Percentiles rank a stretch among this genome's conserved stretches.
Evolutionary conservation across 2,329 filamentous ascomycete genomes (phyloP).

Genomic region (Didymella lethalis): DNA sequence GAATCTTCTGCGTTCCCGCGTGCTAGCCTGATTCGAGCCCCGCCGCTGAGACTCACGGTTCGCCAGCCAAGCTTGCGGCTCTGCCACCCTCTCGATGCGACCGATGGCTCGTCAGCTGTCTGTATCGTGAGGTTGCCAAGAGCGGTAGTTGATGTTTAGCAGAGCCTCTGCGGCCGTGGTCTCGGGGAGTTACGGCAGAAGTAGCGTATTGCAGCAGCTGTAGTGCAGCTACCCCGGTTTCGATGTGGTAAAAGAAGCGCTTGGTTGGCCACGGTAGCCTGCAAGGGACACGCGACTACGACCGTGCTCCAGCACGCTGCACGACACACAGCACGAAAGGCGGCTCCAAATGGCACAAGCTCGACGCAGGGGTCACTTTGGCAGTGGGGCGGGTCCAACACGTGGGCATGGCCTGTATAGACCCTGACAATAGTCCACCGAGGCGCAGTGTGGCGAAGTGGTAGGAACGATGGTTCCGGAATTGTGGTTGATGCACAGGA

Average conservation of each 20-base stretch:
- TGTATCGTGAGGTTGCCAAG: slow-evolving; percentile 11
- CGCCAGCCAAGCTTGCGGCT: slow-evolving; percentile 15
- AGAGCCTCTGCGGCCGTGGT: not conserved
- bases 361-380: slow-evolving; percentile 11
- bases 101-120: not conserved
- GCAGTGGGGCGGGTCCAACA: slow-evolving; percentile 16
- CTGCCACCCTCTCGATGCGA: slow-evolving; percentile 8
- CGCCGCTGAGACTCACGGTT: slow-evolving; percentile 6
- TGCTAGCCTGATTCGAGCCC: not conserved
- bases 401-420: slow-evolving; percentile 17
- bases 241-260: slow-evolving; percentile 20
- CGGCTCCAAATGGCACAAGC: slow-evolving; percentile 17
- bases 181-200: slow-evolving; percentile 16
- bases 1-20: slow-evolving; percentile 11
- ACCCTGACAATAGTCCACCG: slow-evolving; percentile 12
- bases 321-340: slow-evolving; percentile 20
- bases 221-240: slow-evolving; percentile 19
- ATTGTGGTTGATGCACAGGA: slow-evolving; percentile 20
- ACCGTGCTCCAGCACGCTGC: slow-evolving; percentile 22
- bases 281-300: slow-evolving; percentile 17
- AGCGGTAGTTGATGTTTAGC: slow-evolving; percentile 1
- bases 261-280: slow-evolving; percentile 9
- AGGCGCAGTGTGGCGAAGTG: slow-evolving; percentile 16
- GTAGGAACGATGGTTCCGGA: slow-evolving; percentile 19
- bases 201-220: not conserved